phyloP scores from a whole-genome alignment of 2,329 filamentous ascomycete species.

The Trichoderma oligosporum region DNA sequence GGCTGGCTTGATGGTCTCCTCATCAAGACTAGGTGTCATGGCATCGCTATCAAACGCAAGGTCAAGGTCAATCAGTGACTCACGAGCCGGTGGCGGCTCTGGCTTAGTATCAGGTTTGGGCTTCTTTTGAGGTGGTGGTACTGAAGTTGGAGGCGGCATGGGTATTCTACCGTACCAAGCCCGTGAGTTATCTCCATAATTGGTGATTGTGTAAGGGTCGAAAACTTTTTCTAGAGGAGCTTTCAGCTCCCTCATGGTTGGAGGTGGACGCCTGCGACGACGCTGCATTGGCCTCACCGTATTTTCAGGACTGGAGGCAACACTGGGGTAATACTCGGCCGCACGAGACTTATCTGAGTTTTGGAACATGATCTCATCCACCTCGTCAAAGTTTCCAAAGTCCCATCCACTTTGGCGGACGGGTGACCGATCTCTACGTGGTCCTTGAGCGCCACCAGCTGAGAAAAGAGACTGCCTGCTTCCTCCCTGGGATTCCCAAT shows the following conservation, averaged over 20 bases:
- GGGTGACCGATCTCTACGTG: conserved; percentile 34
- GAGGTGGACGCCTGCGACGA: conserved; percentile 39
- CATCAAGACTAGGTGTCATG: conserved; percentile 2
- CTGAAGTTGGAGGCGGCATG: conserved; percentile 36
- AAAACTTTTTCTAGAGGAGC: conserved; percentile 47
- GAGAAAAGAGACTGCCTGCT: conserved; percentile 57
- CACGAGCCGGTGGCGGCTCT: conserved; percentile 22
- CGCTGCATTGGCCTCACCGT: conserved; percentile 20
- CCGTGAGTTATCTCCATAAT: conserved; percentile 44
- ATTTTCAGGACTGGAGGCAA: conserved; percentile 13
- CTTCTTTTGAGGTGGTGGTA: conserved; percentile 35
- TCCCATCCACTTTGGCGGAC: conserved; percentile 55
- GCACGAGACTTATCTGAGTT: conserved; percentile 10
- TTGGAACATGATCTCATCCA: conserved; percentile 17
- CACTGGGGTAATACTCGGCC: conserved; percentile 4
- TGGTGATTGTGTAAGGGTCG: conserved; percentile 45
- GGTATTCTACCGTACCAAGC: conserved; percentile 39
- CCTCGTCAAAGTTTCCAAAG: conserved; percentile 39
- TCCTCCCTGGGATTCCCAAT: conserved; percentile 66
- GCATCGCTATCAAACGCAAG: conserved; percentile 34
- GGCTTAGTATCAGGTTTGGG: neutral
- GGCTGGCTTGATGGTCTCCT: conserved; percentile 18
- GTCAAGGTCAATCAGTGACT: conserved; percentile 47
- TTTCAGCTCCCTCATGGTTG: conserved; percentile 40
- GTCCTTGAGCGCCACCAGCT: conserved; percentile 46